Evolutionary conservation across 306 rosid species (phyloP).

Genomic region (Quercus gilva): DNA sequence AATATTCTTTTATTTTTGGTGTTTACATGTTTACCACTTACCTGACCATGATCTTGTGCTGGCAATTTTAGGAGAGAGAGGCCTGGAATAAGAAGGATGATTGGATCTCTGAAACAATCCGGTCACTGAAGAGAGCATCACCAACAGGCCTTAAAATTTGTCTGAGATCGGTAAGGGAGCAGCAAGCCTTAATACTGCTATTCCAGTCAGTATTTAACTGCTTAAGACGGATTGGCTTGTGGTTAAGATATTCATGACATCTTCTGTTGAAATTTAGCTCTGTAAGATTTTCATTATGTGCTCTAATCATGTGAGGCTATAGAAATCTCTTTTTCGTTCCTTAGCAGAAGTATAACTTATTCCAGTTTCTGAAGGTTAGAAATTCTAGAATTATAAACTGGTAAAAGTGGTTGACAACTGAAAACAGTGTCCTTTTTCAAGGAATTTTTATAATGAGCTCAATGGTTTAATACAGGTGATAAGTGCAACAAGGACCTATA

Average conservation of each 20-base stretch:
- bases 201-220: neutral
- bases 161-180: conserved; percentile 65
- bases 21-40: conserved; percentile 9
- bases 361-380: no score
- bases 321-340: no score
- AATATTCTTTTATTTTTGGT: neutral
- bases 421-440: no score
- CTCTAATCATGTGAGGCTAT: neutral
- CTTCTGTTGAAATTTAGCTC: neutral
- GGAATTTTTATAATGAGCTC: no score
- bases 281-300: neutral
- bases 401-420: no score
- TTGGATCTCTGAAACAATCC: conserved; percentile 68
- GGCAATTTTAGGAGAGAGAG: conserved; percentile 59
- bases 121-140: conserved; percentile 68
- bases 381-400: no score
- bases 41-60: conserved; percentile 20
- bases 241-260: neutral
- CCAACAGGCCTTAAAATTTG: conserved; percentile 82
- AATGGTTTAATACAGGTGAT: no score
- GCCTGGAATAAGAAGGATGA: conserved; percentile 36
- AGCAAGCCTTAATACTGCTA: conserved; percentile 2
- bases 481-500: no score
- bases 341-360: no score
- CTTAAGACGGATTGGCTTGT: neutral